Conservation (phyloP, 2,329 filamentous ascomycete species). For the Fusarium sp. region DNA sequence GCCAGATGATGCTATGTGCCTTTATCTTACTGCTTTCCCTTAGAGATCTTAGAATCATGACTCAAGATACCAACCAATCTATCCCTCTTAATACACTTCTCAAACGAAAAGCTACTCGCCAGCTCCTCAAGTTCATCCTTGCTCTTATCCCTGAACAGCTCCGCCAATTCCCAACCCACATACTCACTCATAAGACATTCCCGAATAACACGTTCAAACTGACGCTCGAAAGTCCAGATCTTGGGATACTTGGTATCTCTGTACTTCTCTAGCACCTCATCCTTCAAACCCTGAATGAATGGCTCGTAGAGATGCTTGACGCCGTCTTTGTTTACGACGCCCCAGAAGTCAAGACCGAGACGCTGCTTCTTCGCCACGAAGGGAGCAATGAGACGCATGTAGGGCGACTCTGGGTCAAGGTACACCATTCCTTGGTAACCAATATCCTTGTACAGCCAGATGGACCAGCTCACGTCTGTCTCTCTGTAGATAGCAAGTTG, state of each 20-base stretch:
- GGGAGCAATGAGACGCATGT: constrained; percentile 62
- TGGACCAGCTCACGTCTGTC: constrained; percentile 63
- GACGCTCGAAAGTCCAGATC: constrained; percentile 63
- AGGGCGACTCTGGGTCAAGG: constrained; percentile 58
- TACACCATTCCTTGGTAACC: constrained; percentile 68
- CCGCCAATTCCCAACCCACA: constrained; percentile 65
- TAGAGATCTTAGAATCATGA: constrained; percentile 15
- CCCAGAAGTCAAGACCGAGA: constrained; percentile 68
- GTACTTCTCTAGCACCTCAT: constrained; percentile 57
- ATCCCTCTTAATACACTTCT: constrained; percentile 64
- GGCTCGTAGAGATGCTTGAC: constrained; percentile 54
- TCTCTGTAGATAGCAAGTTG: constrained; percentile 55
- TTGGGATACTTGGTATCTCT: constrained; percentile 60
- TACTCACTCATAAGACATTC: constrained; percentile 60
- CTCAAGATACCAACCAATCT: constrained; percentile 63
- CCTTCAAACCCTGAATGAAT: constrained; percentile 56
- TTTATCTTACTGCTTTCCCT: not conserved
- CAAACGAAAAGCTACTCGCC: constrained; percentile 63
- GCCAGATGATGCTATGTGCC: not conserved
- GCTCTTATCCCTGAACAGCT: constrained; percentile 63
- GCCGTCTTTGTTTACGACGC: constrained; percentile 49
- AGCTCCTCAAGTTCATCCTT: constrained; percentile 66
- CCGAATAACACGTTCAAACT: constrained; percentile 59
- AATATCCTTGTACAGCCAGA: constrained; percentile 71
- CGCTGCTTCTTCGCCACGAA: constrained; percentile 68